These are phyloP conservation scores for Barnettozyma vustinii DNA, from an alignment of 805 yeast genomes.

Conservation along the genomic window DNA sequence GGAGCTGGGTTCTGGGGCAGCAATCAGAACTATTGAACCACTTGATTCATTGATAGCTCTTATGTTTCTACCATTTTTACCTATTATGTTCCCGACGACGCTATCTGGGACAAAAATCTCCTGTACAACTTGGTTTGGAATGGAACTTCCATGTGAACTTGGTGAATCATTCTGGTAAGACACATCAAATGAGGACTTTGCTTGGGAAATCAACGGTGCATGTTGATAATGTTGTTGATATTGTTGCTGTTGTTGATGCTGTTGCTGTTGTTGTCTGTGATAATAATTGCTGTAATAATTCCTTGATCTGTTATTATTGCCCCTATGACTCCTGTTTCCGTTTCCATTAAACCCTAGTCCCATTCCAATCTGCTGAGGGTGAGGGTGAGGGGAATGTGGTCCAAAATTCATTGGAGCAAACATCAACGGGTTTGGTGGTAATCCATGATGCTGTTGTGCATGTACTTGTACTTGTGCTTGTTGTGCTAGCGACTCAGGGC, in stretches of 20 bases:
- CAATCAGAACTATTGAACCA: constrained; percentile 72
- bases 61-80: constrained; percentile 79
- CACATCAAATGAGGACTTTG: not conserved
- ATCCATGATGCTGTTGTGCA: constrained; percentile 4
- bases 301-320: not conserved
- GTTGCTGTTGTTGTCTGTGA: constrained; percentile 5
- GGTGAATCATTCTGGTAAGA: not conserved
- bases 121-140: constrained; percentile 41
- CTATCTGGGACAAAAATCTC: constrained; percentile 72
- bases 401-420: constrained; percentile 10
- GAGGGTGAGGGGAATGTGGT: constrained; percentile 4
- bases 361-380: constrained; percentile 6
- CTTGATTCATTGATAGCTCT: constrained; percentile 70
- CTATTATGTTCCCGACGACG: constrained; percentile 79
- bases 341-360: constrained; percentile 3
- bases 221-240: constrained; percentile 1
- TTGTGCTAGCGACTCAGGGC: constrained; percentile 35
- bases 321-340: not conserved
- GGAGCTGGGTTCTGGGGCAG: constrained; percentile 46
- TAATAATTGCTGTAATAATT: not conserved
- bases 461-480: constrained; percentile 2
- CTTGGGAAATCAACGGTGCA: not conserved
- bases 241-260: not conserved
- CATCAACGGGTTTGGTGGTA: constrained; percentile 15
- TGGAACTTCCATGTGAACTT: not conserved